Conservation (phyloP, 441 rosid species). For the Codiaeum variegatum region DNA sequence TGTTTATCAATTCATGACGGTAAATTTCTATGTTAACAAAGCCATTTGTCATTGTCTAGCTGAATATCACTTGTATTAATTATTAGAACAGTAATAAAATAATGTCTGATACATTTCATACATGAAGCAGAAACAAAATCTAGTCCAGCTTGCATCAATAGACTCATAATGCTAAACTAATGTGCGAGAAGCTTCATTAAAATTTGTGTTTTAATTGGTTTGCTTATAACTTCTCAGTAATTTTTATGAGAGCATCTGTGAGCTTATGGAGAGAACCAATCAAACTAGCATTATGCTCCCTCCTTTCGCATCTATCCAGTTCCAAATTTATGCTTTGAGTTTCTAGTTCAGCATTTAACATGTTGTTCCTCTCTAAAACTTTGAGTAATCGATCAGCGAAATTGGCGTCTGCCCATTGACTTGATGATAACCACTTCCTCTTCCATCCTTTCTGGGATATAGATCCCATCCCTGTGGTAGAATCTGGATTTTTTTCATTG, state of each 20-base stretch:
- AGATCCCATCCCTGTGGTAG: constrained; percentile 40
- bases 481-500: constrained; percentile 38
- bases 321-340: constrained; percentile 58
- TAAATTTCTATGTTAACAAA: background rate
- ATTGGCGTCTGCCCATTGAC: constrained; percentile 29
- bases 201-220: background rate
- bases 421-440: constrained; percentile 39
- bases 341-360: constrained; percentile 64
- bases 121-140: constrained; percentile 11
- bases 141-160: background rate
- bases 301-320: constrained; percentile 64
- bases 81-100: background rate
- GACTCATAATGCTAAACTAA: background rate
- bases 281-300: constrained; percentile 48
- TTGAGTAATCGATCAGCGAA: constrained; percentile 41
- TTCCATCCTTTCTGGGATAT: constrained; percentile 52
- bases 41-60: background rate
- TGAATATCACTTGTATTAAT: background rate
- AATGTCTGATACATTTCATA: background rate
- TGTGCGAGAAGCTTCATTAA: background rate
- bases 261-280: constrained; percentile 62
- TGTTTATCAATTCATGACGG: background rate
- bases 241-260: constrained; percentile 61
- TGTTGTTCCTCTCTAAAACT: constrained; percentile 57
- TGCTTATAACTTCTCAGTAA: constrained; percentile 68